phyloP scores from a whole-genome alignment of 73 alveolate genomes.

The Paramecium biaurelia region DNA sequence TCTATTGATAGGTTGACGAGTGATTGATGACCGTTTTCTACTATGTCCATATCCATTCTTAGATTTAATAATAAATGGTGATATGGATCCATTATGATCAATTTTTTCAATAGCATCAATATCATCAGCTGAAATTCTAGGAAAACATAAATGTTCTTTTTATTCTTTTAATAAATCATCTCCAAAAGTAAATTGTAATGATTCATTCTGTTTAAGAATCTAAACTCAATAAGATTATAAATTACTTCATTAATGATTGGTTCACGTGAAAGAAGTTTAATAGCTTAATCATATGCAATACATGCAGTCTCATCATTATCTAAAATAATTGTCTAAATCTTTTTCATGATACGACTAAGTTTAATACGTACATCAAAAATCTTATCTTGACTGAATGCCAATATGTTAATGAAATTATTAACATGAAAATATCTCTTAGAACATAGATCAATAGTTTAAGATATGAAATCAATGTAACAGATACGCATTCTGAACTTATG shows the following conservation, averaged over 20 bases:
- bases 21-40: not conserved
- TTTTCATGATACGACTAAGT: not conserved
- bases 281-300: not conserved
- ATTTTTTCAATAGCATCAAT: not conserved
- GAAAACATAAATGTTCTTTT: not conserved
- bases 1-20: not conserved
- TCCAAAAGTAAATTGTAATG: not conserved
- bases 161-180: not conserved
- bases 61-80: not conserved
- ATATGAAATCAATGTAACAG: not conserved
- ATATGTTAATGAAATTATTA: not conserved
- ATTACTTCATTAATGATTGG: not conserved
- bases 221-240: not conserved
- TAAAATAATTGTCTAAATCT: not conserved
- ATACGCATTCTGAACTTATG: not conserved
- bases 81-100: not conserved
- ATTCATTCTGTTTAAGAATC: not conserved
- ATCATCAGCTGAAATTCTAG: not conserved
- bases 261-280: not conserved
- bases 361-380: not conserved
- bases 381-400: not conserved
- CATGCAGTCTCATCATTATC: not conserved
- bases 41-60: not conserved
- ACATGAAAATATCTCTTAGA: not conserved
- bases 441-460: not conserved